These are phyloP conservation scores for Ogataea siamensis DNA, from an alignment of 805 yeast genomes.

Conservation along the genomic window DNA sequence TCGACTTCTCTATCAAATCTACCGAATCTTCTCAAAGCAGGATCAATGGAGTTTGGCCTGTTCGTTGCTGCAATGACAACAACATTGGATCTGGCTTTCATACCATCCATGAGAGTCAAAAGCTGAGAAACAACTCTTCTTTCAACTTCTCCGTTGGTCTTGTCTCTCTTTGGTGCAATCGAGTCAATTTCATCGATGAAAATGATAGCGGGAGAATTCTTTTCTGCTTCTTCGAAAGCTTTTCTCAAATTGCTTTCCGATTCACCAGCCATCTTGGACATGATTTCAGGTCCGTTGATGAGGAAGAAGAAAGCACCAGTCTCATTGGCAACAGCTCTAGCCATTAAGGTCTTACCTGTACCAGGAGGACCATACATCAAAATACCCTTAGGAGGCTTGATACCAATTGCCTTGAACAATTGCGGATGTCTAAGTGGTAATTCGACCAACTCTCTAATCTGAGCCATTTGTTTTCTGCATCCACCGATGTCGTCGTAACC, in stretches of 20 bases:
- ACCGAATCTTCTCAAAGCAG: constrained; percentile 82
- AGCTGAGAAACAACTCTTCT: constrained; percentile 98
- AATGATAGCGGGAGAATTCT: constrained; percentile 95
- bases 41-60: constrained; percentile 83
- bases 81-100: constrained; percentile 98
- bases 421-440: constrained; percentile 98
- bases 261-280: constrained; percentile 99
- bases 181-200: constrained; percentile 99
- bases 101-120: constrained; percentile 98
- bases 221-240: constrained; percentile 99
- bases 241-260: constrained; percentile 95
- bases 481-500: constrained; percentile 99
- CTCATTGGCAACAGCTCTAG: constrained; percentile 99
- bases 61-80: constrained; percentile 98
- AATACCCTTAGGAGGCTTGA: constrained; percentile 98
- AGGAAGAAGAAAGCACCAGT: constrained; percentile 98
- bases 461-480: constrained; percentile 99
- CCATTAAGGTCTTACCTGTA: constrained; percentile 99
- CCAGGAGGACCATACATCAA: constrained; percentile 99
- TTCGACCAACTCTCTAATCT: constrained; percentile 97
- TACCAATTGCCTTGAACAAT: constrained; percentile 95
- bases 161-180: constrained; percentile 99
- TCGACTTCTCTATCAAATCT: constrained; percentile 86
- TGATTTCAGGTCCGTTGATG: constrained; percentile 98
- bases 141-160: constrained; percentile 99